Conservation (phyloP, 164 flowering plant genomes). For the Annona squamosa region DNA sequence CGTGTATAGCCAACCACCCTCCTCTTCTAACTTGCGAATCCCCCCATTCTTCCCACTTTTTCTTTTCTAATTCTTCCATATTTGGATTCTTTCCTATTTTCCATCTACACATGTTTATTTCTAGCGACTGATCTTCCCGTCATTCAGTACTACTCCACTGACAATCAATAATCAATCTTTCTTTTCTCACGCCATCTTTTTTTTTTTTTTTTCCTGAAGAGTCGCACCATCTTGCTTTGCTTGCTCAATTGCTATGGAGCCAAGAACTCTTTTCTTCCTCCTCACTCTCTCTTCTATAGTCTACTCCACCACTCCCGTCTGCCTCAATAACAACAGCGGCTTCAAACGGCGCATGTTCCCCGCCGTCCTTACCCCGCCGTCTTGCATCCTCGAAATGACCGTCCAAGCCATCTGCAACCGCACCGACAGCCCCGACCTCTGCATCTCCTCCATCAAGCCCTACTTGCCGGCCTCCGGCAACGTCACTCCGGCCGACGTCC, state of each 20-base stretch:
- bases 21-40: no score
- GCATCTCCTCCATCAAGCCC: conserved; percentile 22
- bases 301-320: background rate
- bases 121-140: no score
- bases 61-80: no score
- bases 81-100: no score
- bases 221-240: no score
- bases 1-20: no score
- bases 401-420: conserved; percentile 11
- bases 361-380: background rate
- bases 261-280: background rate
- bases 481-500: background rate
- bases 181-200: background rate
- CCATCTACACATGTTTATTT: no score
- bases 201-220: no score
- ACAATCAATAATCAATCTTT: no score
- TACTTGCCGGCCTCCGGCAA: conserved; percentile 5
- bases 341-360: background rate
- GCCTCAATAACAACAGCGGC: background rate
- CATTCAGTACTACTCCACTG: no score
- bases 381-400: background rate
- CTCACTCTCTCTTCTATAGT: background rate
- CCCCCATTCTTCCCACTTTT: no score
- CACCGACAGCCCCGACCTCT: conserved; percentile 20
- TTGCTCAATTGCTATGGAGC: background rate